phyloP scores from a whole-genome alignment of 2,329 filamentous ascomycete genomes.

The Aspergillus brasiliensis region DNA sequence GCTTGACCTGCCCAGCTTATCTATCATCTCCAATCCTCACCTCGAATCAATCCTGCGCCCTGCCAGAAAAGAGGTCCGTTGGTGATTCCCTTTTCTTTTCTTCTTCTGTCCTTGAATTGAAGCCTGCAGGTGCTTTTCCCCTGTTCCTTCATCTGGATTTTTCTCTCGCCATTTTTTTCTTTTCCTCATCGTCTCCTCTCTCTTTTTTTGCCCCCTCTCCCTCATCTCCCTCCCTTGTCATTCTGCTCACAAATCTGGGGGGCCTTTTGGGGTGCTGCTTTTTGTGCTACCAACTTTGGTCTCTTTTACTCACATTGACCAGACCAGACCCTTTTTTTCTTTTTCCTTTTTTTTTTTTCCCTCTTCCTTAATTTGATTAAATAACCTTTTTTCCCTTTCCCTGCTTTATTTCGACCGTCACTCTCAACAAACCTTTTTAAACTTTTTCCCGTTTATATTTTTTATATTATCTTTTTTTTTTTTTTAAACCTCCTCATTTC shows the following conservation, averaged over 20 bases:
- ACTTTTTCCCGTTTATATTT: no score
- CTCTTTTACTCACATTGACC: conserved; percentile 2
- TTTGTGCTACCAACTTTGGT: conserved; percentile 7
- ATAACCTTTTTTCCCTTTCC: conserved; percentile 10
- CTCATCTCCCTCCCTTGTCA: conserved; percentile 2
- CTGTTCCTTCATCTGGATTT: conserved; percentile 5
- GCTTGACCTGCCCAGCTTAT: conserved; percentile 19
- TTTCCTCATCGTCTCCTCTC: conserved; percentile 7
- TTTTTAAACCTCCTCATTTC: not conserved
- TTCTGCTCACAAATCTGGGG: not conserved
- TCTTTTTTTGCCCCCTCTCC: conserved; percentile 15
- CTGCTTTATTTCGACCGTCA: conserved; percentile 6
- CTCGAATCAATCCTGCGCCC: not conserved
- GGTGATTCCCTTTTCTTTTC: conserved; percentile 11
- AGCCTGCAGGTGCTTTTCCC: conserved; percentile 3
- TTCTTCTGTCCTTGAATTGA: conserved; percentile 5
- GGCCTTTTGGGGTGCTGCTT: conserved; percentile 5
- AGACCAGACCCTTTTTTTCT: conserved; percentile 16
- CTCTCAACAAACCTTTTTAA: conserved; percentile 6
- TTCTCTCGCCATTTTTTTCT: conserved; percentile 15
- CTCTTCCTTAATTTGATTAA: conserved; percentile 16
- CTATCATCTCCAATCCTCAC: conserved; percentile 18
- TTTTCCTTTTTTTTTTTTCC: conserved; percentile 20
- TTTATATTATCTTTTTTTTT: not conserved
- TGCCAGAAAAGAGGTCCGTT: not conserved